Conservation (phyloP, 225 moss, liverwort and hornwort species). For the Marchantia paleacea region DNA sequence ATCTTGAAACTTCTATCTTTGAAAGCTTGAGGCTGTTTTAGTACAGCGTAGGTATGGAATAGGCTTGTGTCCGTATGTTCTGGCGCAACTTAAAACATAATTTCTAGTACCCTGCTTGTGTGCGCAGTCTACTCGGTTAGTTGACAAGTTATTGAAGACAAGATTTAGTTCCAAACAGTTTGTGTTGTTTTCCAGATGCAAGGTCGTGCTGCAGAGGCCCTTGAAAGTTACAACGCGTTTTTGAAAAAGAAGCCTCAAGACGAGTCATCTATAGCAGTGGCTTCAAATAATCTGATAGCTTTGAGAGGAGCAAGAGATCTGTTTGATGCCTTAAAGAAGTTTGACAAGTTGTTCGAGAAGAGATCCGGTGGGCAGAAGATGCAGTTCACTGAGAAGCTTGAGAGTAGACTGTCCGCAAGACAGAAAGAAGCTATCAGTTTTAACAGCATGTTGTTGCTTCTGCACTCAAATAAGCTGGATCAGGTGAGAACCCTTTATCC, state of each 20-base stretch:
- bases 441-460: constrained; percentile 76
- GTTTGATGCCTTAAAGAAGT: constrained; percentile 88
- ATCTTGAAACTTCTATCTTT: too few species aligned
- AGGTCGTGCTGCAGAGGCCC: constrained; percentile 68
- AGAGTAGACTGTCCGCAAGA: constrained; percentile 62
- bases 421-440: constrained; percentile 89
- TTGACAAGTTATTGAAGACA: neutral
- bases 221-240: constrained; percentile 67
- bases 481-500: constrained; percentile 42
- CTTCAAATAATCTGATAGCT: constrained; percentile 82
- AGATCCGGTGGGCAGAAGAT: constrained; percentile 65
- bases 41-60: too few species aligned
- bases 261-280: constrained; percentile 75
- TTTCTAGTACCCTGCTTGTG: neutral
- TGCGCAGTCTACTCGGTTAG: neutral
- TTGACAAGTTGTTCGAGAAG: constrained; percentile 92
- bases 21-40: too few species aligned
- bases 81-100: too few species aligned
- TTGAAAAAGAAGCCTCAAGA: constrained; percentile 69
- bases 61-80: neutral
- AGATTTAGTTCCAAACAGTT: neutral
- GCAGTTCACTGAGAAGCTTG: constrained; percentile 83
- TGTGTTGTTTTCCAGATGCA: constrained; percentile 46
- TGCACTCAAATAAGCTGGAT: constrained; percentile 86
- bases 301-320: constrained; percentile 84